These are phyloP conservation scores for Candida methanosorbosa DNA, from an alignment of 805 yeast genomes.

Conservation along the genomic window DNA sequence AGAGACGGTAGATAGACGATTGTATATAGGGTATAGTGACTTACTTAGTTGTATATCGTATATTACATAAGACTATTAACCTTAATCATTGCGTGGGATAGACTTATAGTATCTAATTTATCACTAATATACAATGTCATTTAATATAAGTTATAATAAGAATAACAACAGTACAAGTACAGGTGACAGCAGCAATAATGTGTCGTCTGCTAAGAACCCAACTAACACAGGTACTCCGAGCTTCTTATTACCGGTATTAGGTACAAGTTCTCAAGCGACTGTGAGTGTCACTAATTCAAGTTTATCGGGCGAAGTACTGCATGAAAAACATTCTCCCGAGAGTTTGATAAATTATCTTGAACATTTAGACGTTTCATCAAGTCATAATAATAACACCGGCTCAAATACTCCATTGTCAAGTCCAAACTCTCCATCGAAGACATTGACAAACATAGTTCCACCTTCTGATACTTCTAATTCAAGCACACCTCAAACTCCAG, in stretches of 20 bases:
- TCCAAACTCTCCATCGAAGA: background rate
- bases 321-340: background rate
- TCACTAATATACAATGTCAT: background rate
- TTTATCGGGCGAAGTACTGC: background rate
- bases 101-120: no score
- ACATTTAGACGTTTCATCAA: conserved; percentile 9
- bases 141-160: background rate
- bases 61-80: no score
- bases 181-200: background rate
- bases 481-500: background rate
- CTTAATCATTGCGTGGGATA: no score
- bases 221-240: background rate
- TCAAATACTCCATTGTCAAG: background rate
- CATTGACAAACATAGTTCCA: background rate
- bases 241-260: background rate
- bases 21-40: no score
- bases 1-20: no score
- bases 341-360: conserved; percentile 11
- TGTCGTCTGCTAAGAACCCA: background rate
- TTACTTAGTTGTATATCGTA: no score
- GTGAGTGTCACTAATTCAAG: conserved; percentile 1
- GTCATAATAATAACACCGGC: no score
- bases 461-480: background rate
- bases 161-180: background rate
- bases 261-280: background rate